Evolutionary conservation across 2,329 filamentous ascomycete genomes (phyloP), one percentile per base, ranked within the genome.

Genomic region (Zelopaecilomyces penicillatus): DNA sequence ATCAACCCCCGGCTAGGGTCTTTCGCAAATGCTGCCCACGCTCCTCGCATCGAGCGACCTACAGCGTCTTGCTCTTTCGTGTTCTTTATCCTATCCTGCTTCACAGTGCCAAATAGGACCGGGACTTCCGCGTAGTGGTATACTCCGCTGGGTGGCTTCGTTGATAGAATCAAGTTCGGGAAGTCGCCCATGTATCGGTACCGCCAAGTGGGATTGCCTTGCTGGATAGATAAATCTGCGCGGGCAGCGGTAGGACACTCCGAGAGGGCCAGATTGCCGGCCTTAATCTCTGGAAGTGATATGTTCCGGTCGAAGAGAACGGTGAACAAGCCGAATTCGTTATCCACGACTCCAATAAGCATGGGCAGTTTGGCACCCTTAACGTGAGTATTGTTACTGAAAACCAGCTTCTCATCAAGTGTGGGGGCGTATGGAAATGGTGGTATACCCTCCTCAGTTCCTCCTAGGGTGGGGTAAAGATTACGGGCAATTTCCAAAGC

Each of bases 161-260:
- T 39, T 39, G 8, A 41, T 11, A 41, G 39, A 30, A 9, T 26
- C 39, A 41, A 31, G 30, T 41, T 41, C n/a, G 39, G 39, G 19
- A 41, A 41, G 12, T 31, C 39, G 28, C 39, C 39, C 11, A 30
- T 12, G 19, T 41, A 41, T 10, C 26, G 27, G 30, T 41, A 41
- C 43, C 27, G 19, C 40, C 7, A 39, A 6, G 32, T 42, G 19
- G 26, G 37, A 29, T 36, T 30, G 7, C 43, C 43, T 26, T 27
- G 30, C 37, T 48, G 44, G 41, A 41, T 46, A n/a, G 43, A 35
- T 12, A 50, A 43, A 19, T 28, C 43, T 39, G 45, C 48, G 35
- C 49, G 46, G 4, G 56, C 39, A 46, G 57, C 58, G 12, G 19
- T 19, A 19, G 19, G 19, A 19, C 19, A 19, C 19, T 19, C 19